Base-by-base conservation (phyloP, 495 filamentous ascomycete genomes). In the Aspergillus funiculosus region DNA sequence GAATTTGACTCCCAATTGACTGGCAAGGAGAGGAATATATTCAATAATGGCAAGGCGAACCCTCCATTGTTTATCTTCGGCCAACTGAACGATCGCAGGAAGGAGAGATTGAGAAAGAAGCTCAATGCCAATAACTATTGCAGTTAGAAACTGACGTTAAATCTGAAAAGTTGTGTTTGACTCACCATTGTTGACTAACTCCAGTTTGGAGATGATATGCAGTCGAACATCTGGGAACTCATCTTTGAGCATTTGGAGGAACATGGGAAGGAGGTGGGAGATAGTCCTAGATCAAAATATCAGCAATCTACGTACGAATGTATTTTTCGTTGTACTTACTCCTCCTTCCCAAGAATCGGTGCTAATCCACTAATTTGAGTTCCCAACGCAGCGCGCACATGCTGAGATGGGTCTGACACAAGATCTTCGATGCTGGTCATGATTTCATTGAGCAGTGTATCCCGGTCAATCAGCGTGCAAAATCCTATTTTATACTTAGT, bases 41-140 rank as follows among this genome's bases (percentile, higher is more conserved):
- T 97, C 90, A 60, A 98, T 98, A 58, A 98, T 98, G 36, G 92
- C 92, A 40, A 98, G 76, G 40, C 92, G 86, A 48, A 98, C 92
- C 58, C 92, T 86, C 92, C 92, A 98, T 74, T 98, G 91, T 77
- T 98, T 98, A 66, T 98, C 92, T 66, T 97, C 92, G 44, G 92
- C 92, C 50, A 98, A 77, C 58, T 96, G 89, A 29, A 96, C 89
- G 57, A 98, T 98, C n/a, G 92, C 92, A 4, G 92, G 92, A 25
- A 98, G 85, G 27, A 98, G 85, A 21, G 89, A 95, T 61, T 96
- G 89, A 25, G 94, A 95, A 36, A 98, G 83, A 20, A 92, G 79
- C 29, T 98, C 94, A 60, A 98, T 97, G 48, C 92, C 92, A 59
- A 98, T 98, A 36, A 96, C 90, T 92, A 44, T 29, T 53, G 39